Evolutionary conservation across 768 basidiomycete genomes (phyloP).

Genomic region (Leccinum subgranulosum): DNA sequence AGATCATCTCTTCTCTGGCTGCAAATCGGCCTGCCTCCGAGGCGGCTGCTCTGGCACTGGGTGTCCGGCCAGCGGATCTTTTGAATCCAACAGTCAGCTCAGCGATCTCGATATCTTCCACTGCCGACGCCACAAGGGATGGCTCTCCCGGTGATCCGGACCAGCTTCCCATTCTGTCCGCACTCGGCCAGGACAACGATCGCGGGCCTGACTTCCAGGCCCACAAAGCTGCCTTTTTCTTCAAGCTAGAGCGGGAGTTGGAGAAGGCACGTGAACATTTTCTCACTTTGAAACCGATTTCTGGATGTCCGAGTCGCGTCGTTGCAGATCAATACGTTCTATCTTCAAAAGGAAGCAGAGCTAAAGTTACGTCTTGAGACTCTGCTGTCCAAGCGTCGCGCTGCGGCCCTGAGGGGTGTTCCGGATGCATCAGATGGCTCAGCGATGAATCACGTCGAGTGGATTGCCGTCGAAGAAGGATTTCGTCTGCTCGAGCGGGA

Average conservation of each 20-base stretch:
- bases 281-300: slow-evolving; percentile 3
- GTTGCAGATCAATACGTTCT: slow-evolving; percentile 91
- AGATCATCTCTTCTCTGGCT: slow-evolving; percentile 94
- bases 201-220: slow-evolving; percentile 86
- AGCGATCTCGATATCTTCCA: slow-evolving; percentile 27
- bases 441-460: slow-evolving; percentile 69
- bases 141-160: slow-evolving; percentile 39
- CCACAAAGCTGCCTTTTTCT: slow-evolving; percentile 97
- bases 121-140: slow-evolving; percentile 10
- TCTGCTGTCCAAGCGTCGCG: slow-evolving; percentile 88
- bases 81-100: slow-evolving; percentile 33
- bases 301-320: slow-evolving; percentile 8
- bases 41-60: slow-evolving; percentile 81
- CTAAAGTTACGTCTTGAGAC: slow-evolving; percentile 90
- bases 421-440: slow-evolving; percentile 65
- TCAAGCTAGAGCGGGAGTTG: slow-evolving; percentile 94
- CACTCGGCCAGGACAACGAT: slow-evolving; percentile 63
- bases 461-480: slow-evolving; percentile 95
- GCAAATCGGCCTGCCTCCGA: slow-evolving; percentile 89
- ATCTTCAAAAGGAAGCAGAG: slow-evolving; percentile 95
- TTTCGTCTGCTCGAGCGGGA: slow-evolving; percentile 93
- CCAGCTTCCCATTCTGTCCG: slow-evolving; percentile 57
- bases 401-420: slow-evolving; percentile 67
- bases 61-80: slow-evolving; percentile 67
- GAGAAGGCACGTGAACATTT: slow-evolving; percentile 70